Percentiles rank a stretch among this genome's conserved stretches.
Conservation (phyloP, 2,329 filamentous ascomycete genomes). For the Aschersonia sp. region DNA sequence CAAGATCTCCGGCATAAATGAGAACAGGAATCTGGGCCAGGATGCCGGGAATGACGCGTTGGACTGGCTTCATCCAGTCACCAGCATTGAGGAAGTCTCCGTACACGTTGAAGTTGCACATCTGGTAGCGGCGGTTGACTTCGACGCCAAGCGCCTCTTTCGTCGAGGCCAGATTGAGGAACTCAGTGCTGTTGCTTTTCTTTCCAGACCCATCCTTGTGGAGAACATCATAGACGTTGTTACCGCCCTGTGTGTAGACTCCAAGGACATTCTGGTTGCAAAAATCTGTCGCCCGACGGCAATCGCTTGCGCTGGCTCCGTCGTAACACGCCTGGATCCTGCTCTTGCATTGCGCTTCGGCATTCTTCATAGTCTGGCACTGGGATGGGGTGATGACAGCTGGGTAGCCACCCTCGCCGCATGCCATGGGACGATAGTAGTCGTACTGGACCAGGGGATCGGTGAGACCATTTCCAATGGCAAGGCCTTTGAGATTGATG, state of each 20-base stretch:
- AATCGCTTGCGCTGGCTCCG: conserved; percentile 75
- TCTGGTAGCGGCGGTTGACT: conserved; percentile 64
- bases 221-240: conserved; percentile 88
- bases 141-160: conserved; percentile 80
- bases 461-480: conserved; percentile 93
- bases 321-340: conserved; percentile 87
- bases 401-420: conserved; percentile 83
- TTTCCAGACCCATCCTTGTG: conserved; percentile 72
- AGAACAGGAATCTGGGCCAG: conserved; percentile 86
- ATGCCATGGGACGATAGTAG: conserved; percentile 94
- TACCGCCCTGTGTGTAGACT: conserved; percentile 50
- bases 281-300: conserved; percentile 87
- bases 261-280: conserved; percentile 92
- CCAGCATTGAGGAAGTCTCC: conserved; percentile 73
- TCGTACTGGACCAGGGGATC: conserved; percentile 86
- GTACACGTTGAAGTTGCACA: conserved; percentile 96
- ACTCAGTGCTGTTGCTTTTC: conserved; percentile 82
- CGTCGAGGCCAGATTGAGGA: conserved; percentile 70
- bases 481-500: conserved; percentile 89
- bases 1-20: conserved; percentile 80
- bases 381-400: conserved; percentile 63
- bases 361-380: conserved; percentile 82
- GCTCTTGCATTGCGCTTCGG: conserved; percentile 73
- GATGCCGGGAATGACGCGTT: conserved; percentile 70
- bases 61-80: conserved; percentile 97